Evolutionary conservation across 2,329 filamentous ascomycete genomes (phyloP).

Genomic region (Alternaria triticina): DNA sequence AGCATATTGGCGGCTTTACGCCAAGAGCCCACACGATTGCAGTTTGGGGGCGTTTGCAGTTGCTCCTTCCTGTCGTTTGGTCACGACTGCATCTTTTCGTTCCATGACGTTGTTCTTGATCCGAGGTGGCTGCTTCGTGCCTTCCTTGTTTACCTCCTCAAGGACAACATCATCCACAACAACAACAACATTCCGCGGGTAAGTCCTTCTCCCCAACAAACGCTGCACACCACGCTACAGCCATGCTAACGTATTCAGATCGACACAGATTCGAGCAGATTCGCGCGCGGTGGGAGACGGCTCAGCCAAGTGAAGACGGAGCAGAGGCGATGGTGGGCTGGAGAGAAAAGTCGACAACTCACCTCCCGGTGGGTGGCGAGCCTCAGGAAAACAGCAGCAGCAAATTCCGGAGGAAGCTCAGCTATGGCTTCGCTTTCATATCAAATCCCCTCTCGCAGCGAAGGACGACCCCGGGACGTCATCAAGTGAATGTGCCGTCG

Average conservation of each 20-base stretch:
- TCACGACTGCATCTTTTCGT: constrained; percentile 1
- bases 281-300: constrained; percentile 44
- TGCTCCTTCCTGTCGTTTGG: not conserved
- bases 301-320: constrained; percentile 14
- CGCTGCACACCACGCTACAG: constrained; percentile 18
- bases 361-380: constrained; percentile 16
- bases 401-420: constrained; percentile 44
- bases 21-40: not conserved
- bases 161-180: constrained; percentile 12
- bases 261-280: constrained; percentile 40
- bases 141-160: constrained; percentile 23
- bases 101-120: constrained; percentile 17
- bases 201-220: constrained; percentile 16
- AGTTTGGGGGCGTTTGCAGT: not conserved
- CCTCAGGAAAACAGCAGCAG: constrained; percentile 17
- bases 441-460: constrained; percentile 41
- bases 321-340: constrained; percentile 35
- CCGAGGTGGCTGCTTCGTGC: constrained; percentile 11
- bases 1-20: not conserved
- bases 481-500: constrained; percentile 12
- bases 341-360: constrained; percentile 27
- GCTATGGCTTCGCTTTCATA: constrained; percentile 41
- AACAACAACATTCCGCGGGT: constrained; percentile 14
- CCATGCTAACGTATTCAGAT: constrained; percentile 46
- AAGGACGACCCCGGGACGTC: constrained; percentile 27